Percentiles rank a stretch among this genome's conserved stretches.
These are phyloP conservation scores for Suhomyces wounanorum DNA, from an alignment of 1,139 yeast species.

Conservation along the genomic window DNA sequence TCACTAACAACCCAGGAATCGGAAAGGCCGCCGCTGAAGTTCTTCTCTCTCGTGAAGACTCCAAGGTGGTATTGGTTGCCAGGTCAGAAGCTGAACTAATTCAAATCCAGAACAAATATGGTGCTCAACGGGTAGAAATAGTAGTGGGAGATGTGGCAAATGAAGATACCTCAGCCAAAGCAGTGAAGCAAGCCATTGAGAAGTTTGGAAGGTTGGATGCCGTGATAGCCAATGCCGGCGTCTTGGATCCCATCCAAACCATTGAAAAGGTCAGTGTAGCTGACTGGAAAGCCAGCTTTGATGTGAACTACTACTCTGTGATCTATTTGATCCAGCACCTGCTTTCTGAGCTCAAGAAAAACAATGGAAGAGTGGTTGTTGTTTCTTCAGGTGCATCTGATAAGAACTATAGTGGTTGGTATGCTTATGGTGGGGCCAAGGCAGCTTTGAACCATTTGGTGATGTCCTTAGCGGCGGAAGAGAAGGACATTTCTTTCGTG, in stretches of 20 bases:
- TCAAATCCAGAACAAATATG: conserved; percentile 45
- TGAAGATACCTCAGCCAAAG: conserved; percentile 31
- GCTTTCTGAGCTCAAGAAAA: conserved; percentile 57
- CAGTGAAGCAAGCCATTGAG: conserved; percentile 50
- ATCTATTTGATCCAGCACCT: conserved; percentile 61
- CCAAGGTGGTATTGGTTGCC: conserved; percentile 66
- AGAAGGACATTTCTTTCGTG: conserved; percentile 56
- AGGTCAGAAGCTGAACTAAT: conserved; percentile 55
- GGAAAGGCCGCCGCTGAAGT: conserved; percentile 70
- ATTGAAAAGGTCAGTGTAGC: conserved; percentile 51
- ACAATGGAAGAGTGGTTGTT: conserved; percentile 64
- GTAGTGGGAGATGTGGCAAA: conserved; percentile 72
- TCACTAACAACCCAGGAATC: conserved; percentile 52
- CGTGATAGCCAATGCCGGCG: conserved; percentile 85
- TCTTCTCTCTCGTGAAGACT: conserved; percentile 41
- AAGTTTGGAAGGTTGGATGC: conserved; percentile 68
- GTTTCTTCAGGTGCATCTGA: conserved; percentile 88
- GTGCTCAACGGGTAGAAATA: conserved; percentile 51
- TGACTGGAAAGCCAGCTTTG: conserved; percentile 67
- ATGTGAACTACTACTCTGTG: conserved; percentile 77
- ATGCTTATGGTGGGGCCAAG: conserved; percentile 86
- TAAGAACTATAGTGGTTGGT: conserved; percentile 70
- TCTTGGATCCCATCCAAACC: conserved; percentile 73
- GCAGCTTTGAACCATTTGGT: conserved; percentile 85
- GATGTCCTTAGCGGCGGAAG: conserved; percentile 66